These are phyloP conservation scores for Schizonepeta tenuifolia DNA, from an alignment of 257 asterid genomes.

Conservation along the genomic window DNA sequence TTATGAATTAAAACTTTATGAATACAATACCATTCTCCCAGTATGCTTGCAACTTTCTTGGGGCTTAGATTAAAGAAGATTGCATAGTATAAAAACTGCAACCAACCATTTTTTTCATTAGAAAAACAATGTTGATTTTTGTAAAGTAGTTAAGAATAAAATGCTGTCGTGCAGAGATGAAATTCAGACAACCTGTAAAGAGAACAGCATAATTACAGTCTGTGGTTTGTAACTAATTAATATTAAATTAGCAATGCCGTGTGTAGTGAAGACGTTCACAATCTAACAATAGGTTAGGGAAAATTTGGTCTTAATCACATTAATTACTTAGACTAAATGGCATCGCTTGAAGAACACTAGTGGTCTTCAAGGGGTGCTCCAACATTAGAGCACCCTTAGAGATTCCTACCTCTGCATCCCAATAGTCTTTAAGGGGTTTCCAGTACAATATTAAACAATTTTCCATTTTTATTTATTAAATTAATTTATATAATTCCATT, in stretches of 20 bases:
- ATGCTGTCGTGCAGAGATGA: slow-evolving; percentile 6
- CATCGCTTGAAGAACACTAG: too few relatives aligned
- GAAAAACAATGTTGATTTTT: neutral
- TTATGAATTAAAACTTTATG: too few relatives aligned
- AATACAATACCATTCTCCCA: too few relatives aligned
- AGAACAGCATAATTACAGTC: slow-evolving; percentile 29
- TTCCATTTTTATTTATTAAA: too few relatives aligned
- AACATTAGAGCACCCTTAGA: too few relatives aligned
- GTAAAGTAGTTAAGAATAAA: slow-evolving; percentile 23
- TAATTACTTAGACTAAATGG: too few relatives aligned
- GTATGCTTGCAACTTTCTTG: neutral
- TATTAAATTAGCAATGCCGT: slow-evolving; percentile 32
- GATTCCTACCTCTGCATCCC: too few relatives aligned
- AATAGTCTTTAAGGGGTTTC: too few relatives aligned
- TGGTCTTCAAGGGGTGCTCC: too few relatives aligned
- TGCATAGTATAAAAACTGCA: neutral
- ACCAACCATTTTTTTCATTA: neutral
- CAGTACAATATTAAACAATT: too few relatives aligned
- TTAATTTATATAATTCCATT: too few relatives aligned
- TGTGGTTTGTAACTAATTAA: slow-evolving; percentile 12
- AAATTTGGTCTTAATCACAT: slow-evolving; percentile 5
- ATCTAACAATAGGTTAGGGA: slow-evolving; percentile 24
- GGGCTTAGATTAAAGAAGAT: slow-evolving; percentile 1
- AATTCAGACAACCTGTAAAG: slow-evolving; percentile 42
- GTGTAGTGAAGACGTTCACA: slow-evolving; percentile 12